These are phyloP conservation scores for Pelargonium cotyledonis DNA, from an alignment of 441 rosid genomes.

Conservation along the genomic window DNA sequence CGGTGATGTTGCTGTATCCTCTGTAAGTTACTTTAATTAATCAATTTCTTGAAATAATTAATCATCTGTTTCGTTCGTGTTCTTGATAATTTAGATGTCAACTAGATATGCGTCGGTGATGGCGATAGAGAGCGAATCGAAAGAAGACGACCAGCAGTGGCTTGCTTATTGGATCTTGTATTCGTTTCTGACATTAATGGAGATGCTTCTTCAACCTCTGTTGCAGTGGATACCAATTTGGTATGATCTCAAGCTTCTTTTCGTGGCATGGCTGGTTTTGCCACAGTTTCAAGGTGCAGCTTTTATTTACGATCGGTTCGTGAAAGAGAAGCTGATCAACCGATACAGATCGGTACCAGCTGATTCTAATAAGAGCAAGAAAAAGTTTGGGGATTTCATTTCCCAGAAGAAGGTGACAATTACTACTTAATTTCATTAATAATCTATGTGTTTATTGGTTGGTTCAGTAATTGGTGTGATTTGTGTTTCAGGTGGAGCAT, in stretches of 20 bases:
- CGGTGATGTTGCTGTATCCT: not conserved
- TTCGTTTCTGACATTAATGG: not conserved
- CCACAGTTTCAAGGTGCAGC: constrained; percentile 89
- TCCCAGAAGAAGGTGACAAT: constrained; percentile 32
- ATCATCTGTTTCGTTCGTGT: too few species aligned
- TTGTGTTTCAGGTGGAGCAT: too few species aligned
- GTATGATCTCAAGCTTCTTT: constrained; percentile 55
- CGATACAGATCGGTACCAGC: constrained; percentile 26
- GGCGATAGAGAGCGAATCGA: not conserved
- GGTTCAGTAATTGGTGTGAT: too few species aligned
- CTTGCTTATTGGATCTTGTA: not conserved
- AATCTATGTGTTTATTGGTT: too few species aligned
- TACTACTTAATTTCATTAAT: too few species aligned
- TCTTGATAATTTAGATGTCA: too few species aligned
- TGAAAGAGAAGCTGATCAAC: constrained; percentile 44
- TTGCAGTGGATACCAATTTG: constrained; percentile 82
- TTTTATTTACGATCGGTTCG: constrained; percentile 57
- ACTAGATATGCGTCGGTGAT: not conserved
- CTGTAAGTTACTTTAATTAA: not conserved
- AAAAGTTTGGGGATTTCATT: constrained; percentile 36
- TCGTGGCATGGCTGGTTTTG: constrained; percentile 67
- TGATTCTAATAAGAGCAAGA: constrained; percentile 23
- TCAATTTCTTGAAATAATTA: too few species aligned
- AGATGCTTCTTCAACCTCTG: not conserved
- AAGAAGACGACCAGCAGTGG: not conserved